These are phyloP conservation scores for Peronosclerospora sorghi DNA, from an alignment of 352 stramenopile species.

Conservation along the genomic window DNA sequence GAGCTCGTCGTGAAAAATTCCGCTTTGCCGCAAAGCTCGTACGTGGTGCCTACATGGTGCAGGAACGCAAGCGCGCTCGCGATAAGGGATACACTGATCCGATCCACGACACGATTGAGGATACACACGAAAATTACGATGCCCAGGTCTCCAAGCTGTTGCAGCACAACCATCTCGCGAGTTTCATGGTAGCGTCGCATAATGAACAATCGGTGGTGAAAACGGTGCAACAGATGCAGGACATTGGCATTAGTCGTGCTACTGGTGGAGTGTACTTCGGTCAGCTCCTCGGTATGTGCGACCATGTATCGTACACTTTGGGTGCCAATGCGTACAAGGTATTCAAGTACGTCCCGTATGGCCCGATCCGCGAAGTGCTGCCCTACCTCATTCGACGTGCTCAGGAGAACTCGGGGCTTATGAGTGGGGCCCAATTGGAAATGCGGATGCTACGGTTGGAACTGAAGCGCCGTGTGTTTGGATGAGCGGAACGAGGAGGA, in stretches of 20 bases:
- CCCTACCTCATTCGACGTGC: conserved; percentile 95
- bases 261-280: conserved; percentile 89
- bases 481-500: conserved; percentile 6
- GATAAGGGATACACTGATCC: conserved; percentile 77
- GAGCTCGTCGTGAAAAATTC: conserved; percentile 86
- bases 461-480: conserved; percentile 45
- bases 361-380: conserved; percentile 91
- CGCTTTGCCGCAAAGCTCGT: conserved; percentile 96
- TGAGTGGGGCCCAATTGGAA: conserved; percentile 75
- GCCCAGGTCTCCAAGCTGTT: conserved; percentile 85
- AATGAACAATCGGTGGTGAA: conserved; percentile 92
- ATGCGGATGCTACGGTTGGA: conserved; percentile 59
- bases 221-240: conserved; percentile 87
- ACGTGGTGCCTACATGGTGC: conserved; percentile 96
- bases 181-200: conserved; percentile 97
- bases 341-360: conserved; percentile 98
- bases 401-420: conserved; percentile 92
- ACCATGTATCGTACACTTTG: conserved; percentile 95
- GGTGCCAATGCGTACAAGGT: conserved; percentile 87
- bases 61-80: conserved; percentile 86
- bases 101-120: conserved; percentile 89
- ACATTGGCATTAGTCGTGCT: conserved; percentile 74
- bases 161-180: conserved; percentile 70
- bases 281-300: conserved; percentile 96
- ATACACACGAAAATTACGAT: conserved; percentile 93